A percentile compares a stretch with the other conserved stretches of the same genome.
These are phyloP conservation scores for Mucor mucedo DNA, from an alignment of 371 early-diverging fungal genomes.

Conservation along the genomic window DNA sequence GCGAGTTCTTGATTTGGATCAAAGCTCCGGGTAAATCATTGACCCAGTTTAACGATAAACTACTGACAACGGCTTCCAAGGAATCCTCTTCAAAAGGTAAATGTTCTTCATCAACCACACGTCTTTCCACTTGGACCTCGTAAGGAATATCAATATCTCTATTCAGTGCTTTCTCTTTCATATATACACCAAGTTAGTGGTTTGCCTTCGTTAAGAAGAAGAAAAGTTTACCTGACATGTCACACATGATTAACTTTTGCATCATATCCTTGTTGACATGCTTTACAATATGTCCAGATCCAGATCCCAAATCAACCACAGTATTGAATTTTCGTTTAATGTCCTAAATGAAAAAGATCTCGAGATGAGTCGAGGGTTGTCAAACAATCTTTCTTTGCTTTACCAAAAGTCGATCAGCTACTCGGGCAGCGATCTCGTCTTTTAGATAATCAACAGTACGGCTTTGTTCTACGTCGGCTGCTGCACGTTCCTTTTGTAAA, in stretches of 20 bases:
- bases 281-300: constrained; percentile 88
- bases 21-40: constrained; percentile 93
- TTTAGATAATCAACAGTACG: constrained; percentile 90
- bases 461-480: constrained; percentile 59
- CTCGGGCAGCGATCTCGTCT: constrained; percentile 87
- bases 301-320: constrained; percentile 90
- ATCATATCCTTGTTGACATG: constrained; percentile 79
- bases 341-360: constrained; percentile 30
- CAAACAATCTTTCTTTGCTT: neutral
- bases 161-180: constrained; percentile 65
- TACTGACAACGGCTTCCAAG: constrained; percentile 87
- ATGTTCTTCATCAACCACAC: constrained; percentile 84
- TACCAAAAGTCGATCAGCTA: constrained; percentile 90
- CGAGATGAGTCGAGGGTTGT: neutral
- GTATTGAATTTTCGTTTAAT: constrained; percentile 85
- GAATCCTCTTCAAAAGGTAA: constrained; percentile 81
- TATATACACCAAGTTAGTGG: too few relatives aligned
- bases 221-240: constrained; percentile 68
- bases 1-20: constrained; percentile 78
- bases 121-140: constrained; percentile 79
- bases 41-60: constrained; percentile 92
- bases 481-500: constrained; percentile 83
- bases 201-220: neutral
- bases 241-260: constrained; percentile 86
- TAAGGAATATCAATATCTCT: constrained; percentile 68